These are phyloP conservation scores for Limnomonas spitsbergensis DNA, from an alignment of 139 green algal species.

Conservation along the genomic window DNA sequence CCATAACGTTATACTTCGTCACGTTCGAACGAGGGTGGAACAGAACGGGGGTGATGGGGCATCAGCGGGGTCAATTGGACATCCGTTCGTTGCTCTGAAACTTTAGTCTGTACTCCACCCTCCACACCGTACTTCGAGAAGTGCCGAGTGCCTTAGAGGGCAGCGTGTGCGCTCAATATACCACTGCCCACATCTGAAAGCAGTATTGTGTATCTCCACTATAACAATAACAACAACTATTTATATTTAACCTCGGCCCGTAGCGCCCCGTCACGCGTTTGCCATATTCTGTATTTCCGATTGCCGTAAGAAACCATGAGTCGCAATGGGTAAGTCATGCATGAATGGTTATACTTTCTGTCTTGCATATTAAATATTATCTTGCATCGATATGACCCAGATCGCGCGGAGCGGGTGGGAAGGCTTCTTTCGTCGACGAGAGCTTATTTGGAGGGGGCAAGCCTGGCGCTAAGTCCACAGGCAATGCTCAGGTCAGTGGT, in stretches of 20 bases:
- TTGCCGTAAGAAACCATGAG: background rate
- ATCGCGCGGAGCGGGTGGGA: conserved; percentile 19
- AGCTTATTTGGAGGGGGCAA: conserved; percentile 30
- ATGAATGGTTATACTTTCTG: background rate
- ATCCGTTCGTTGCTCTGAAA: background rate
- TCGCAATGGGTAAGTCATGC: background rate
- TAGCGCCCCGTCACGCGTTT: background rate
- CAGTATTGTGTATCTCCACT: background rate
- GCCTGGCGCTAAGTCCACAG: background rate
- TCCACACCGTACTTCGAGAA: background rate
- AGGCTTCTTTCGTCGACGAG: conserved; percentile 42
- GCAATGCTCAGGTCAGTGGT: background rate
- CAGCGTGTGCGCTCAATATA: background rate
- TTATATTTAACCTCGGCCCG: background rate
- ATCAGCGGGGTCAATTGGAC: too few species aligned
- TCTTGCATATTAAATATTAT: background rate
- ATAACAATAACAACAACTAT: background rate
- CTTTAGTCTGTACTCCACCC: background rate
- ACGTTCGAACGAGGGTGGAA: too few species aligned
- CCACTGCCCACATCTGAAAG: background rate
- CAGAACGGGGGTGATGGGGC: too few species aligned
- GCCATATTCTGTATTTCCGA: background rate
- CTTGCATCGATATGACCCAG: background rate
- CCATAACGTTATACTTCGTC: conserved; percentile 2
- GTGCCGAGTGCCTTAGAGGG: background rate